Evolutionary conservation across 148 eudicot species (phyloP), one percentile per base, ranked within the genome.

Genomic region (Linanthus parryae): DNA sequence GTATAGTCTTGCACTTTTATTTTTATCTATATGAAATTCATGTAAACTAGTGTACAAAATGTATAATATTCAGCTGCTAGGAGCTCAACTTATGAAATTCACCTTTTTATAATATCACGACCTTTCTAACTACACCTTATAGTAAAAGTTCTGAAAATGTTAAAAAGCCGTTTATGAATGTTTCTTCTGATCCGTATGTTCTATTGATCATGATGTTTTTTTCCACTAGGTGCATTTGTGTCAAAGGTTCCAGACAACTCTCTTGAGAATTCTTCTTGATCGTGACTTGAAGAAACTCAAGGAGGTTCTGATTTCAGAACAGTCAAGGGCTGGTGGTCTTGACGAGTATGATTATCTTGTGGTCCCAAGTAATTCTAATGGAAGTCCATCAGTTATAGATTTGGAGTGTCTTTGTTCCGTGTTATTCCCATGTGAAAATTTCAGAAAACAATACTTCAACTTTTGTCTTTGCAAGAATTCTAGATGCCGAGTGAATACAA

Each of bases 321-420:
- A 49, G 25, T 41, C 23, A 24, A 35, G 46, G 34, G 36, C 25
- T 23, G 66, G 63, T 37, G 30, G 36, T 35, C 18, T 68, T 20
- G n/a, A n/a, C n/a, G 35, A 13, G 40, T 53, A 67, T 44, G 83
- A 88, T 56, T 94, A 94, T 73, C 80, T 94, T 52, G 53, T 84
- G 53, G 79, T 94, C 37, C 96, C 99, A 16, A 47, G 75, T 29
- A 28, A 27, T n/a, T 39, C 67, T 5, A 25, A 29, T 45, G 34
- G 29, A 38, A 45, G 44, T 16, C 68, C 70, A 24, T 33, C 38
- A 5, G 27, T 6, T 27, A 54, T 84, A n/a, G 83, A 94, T 57
- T 84, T 87, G 99, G 44, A 20, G n/a, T 75, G 66, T 56, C 63
- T 88, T 55, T 4, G 20, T 22, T 75, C 96, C 5, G 81, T 68